Evolutionary conservation across 2,329 filamentous ascomycete species (phyloP).

Genomic region (Neophaeococcomyces mojaviensis): DNA sequence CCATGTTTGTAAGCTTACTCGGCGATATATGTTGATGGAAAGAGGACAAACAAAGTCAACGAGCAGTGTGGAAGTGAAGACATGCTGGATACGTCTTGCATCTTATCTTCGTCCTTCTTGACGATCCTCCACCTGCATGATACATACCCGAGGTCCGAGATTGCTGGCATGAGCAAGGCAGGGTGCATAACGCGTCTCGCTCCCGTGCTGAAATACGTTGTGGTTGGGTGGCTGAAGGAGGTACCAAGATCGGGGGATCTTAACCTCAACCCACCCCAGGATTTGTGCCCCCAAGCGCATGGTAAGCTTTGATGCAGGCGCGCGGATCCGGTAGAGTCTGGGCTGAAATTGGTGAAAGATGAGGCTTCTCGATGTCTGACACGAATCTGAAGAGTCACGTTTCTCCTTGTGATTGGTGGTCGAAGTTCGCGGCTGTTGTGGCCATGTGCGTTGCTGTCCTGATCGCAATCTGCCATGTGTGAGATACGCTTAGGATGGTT

Average conservation of each 20-base stretch:
- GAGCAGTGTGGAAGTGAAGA: neutral
- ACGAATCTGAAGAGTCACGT: too few relatives aligned
- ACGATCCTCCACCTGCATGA: neutral
- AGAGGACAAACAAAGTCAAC: neutral
- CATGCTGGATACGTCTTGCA: slow-evolving; percentile 1
- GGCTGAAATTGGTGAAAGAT: too few relatives aligned
- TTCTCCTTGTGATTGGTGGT: neutral
- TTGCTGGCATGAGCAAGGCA: neutral
- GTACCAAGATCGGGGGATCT: neutral
- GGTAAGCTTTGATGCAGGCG: neutral
- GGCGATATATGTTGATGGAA: too few relatives aligned
- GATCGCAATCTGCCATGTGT: neutral
- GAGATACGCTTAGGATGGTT: neutral
- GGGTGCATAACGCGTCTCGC: neutral
- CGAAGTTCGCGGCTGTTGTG: neutral
- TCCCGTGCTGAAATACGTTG: neutral
- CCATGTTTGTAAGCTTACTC: too few relatives aligned
- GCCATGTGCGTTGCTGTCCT: neutral
- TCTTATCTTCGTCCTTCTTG: neutral
- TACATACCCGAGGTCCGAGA: neutral
- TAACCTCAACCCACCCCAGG: neutral
- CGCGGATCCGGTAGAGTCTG: neutral
- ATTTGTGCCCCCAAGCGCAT: neutral
- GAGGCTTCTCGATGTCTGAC: too few relatives aligned
- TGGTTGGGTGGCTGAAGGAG: neutral